A percentile compares a stretch with the other conserved stretches of the same genome.
These are phyloP conservation scores for Trametes sanguinea DNA, from an alignment of 768 basidiomycete species.

Conservation along the genomic window DNA sequence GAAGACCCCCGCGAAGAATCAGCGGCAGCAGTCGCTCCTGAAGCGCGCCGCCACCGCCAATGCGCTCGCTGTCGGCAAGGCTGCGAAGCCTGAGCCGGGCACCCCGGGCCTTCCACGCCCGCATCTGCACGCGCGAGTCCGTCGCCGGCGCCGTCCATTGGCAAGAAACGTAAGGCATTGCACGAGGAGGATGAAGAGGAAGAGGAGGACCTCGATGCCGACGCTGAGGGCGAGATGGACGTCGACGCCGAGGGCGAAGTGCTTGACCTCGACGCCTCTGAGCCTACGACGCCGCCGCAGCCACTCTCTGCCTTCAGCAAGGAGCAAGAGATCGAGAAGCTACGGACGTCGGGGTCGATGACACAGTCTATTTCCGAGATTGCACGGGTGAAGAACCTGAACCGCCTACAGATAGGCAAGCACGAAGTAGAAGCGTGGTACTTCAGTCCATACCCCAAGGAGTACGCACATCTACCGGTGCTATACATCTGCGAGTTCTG, in stretches of 20 bases:
- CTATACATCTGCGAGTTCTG: conserved; percentile 99
- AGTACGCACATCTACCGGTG: conserved; percentile 93
- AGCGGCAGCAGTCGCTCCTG: conserved; percentile 52
- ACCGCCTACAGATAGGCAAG: conserved; percentile 92
- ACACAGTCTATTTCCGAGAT: conserved; percentile 98
- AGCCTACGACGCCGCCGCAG: conserved; percentile 51
- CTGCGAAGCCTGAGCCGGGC: conserved; percentile 27
- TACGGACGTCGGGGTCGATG: conserved; percentile 97
- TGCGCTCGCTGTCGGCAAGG: conserved; percentile 28
- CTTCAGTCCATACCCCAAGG: conserved; percentile 98
- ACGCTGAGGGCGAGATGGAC: conserved; percentile 58
- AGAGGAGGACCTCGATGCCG: conserved; percentile 51
- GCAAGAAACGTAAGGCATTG: conserved; percentile 68
- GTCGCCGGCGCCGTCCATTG: conserved; percentile 53
- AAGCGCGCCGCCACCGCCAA: conserved; percentile 65
- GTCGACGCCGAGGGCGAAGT: conserved; percentile 49
- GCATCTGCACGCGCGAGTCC: conserved; percentile 46
- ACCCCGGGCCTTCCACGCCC: conserved; percentile 29
- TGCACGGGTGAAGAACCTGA: conserved; percentile 96
- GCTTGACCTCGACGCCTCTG: conserved; percentile 60
- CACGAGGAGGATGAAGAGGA: conserved; percentile 61
- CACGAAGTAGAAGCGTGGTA: conserved; percentile 99
- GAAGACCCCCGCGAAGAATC: conserved; percentile 65
- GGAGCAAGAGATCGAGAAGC: conserved; percentile 97
- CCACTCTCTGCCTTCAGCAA: conserved; percentile 81